Evolutionary conservation across 2,329 filamentous ascomycete genomes (phyloP).

Genomic region (Akanthomyces uredinophilus): DNA sequence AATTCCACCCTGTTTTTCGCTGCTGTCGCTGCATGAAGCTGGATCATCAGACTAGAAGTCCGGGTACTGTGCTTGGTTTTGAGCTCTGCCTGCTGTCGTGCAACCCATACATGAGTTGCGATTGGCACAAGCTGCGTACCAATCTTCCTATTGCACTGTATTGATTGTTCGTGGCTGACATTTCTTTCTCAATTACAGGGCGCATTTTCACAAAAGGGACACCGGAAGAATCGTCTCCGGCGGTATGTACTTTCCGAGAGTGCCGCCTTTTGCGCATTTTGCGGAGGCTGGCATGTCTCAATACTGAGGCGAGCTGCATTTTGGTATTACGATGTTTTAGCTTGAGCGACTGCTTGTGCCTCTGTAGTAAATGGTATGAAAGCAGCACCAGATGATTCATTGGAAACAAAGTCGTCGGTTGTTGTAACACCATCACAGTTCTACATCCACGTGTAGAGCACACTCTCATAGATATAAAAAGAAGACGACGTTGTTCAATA

Average conservation of each 20-base stretch:
- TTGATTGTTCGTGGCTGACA: not conserved
- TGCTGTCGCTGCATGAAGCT: not conserved
- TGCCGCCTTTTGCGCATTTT: not conserved
- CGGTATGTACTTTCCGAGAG: not conserved
- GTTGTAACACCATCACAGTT: not conserved
- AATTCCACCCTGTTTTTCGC: too few relatives aligned
- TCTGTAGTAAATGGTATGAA: not conserved
- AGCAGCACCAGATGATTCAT: not conserved
- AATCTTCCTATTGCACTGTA: too few relatives aligned
- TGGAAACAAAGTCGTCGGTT: not conserved
- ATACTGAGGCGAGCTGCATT: not conserved
- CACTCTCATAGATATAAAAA: not conserved
- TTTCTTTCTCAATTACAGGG: not conserved
- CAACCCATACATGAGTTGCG: not conserved
- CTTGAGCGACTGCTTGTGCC: too few relatives aligned
- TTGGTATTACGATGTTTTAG: not conserved
- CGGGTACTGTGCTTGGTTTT: too few relatives aligned
- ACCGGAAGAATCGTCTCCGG: not conserved
- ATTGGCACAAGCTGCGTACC: not conserved
- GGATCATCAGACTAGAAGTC: not conserved
- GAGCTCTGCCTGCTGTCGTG: not conserved
- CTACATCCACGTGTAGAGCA: not conserved
- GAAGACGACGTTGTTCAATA: not conserved
- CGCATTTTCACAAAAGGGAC: too few relatives aligned
- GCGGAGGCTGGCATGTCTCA: not conserved